Conservation (phyloP, 257 asterid species). For the Anisodus acutangulus region DNA sequence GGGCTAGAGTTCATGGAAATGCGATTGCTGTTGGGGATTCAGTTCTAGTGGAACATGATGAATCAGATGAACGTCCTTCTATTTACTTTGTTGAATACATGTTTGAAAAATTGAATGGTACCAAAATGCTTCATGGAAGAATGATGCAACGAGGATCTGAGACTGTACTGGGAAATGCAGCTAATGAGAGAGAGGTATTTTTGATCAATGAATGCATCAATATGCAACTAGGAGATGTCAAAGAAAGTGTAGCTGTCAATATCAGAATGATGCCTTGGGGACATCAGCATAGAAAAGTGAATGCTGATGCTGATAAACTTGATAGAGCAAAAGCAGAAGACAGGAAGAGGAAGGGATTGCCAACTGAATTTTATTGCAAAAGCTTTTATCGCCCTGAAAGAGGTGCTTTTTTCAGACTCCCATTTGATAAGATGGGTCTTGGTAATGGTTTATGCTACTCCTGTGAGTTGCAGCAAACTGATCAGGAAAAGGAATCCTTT, state of each 20-base stretch:
- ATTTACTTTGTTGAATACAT: slow-evolving; percentile 80
- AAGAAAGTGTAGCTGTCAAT: slow-evolving; percentile 51
- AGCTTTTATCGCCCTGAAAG: slow-evolving; percentile 83
- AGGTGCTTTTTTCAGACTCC: slow-evolving; percentile 86
- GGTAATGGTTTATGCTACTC: slow-evolving; percentile 83
- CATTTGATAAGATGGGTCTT: slow-evolving; percentile 62
- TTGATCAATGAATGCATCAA: slow-evolving; percentile 76
- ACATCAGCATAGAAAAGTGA: slow-evolving; percentile 74
- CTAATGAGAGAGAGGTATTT: slow-evolving; percentile 83
- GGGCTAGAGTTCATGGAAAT: slow-evolving; percentile 61
- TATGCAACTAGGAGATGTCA: slow-evolving; percentile 62
- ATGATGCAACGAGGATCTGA: slow-evolving; percentile 73
- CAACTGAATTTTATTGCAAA: slow-evolving; percentile 79
- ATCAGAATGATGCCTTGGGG: slow-evolving; percentile 79
- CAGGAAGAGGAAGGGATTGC: slow-evolving; percentile 69
- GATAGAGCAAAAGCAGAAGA: slow-evolving; percentile 90
- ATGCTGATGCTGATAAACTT: slow-evolving; percentile 62
- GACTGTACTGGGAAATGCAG: slow-evolving; percentile 89
- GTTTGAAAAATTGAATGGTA: slow-evolving; percentile 73
- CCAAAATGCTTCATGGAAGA: slow-evolving; percentile 84
- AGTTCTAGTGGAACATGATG: slow-evolving; percentile 67
- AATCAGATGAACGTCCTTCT: slow-evolving; percentile 47
- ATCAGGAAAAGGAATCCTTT: slow-evolving; percentile 46
- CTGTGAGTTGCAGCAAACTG: slow-evolving; percentile 59
- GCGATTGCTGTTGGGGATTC: slow-evolving; percentile 60